Evolutionary conservation across 1,284 basidiomycete genomes (phyloP), one percentile per base, ranked within the genome.

Genomic region (Fomitiporia mediterranea): DNA sequence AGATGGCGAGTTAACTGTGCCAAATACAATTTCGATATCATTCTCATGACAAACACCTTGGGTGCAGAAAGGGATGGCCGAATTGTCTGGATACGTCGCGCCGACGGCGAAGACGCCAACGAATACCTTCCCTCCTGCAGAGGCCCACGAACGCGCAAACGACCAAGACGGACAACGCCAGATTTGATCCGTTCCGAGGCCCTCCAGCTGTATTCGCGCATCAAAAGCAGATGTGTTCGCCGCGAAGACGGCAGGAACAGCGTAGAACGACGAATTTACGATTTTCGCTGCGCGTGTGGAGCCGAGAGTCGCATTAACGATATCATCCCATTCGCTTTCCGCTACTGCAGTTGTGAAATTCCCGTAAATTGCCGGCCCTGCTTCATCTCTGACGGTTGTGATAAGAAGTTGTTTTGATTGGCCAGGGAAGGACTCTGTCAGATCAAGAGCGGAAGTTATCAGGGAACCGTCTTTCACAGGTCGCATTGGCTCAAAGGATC

Each of bases 1-100:
- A n/a, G 70, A 80, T 3, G 85, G 82, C 63, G 70, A 79, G 4
- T 74, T 66, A 21, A 76, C 80, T 0, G 85, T 88, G 46, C 86
- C 87, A 65, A 89, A 90, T 80, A 88, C 78, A 65, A 89, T 84
- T 72, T 82, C 71, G 54, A 89, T 88, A 63, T 89, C 86, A 63
- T 88, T 85, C 65, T 86, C 77, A 66, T 89, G 86, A 67, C 86
- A 89, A 32, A 88, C 82, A 17, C 81, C 83, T 57, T 76, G 64
- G 6, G 73, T 75, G 70, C 87, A 89, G 64, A 76, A 81, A 0
- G 77, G 61, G 32, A 81, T 71, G 0, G 60, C 72, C 3, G 71
- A 72, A 67, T 91, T 91, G 48, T 74, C 75, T 1, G 83, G 81
- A 68, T 91, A 91, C 8, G 81, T 80, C 27, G 82, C 79, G 9